Base-by-base conservation (phyloP, 768 basidiomycete genomes). In the Serendipita sp. region DNA sequence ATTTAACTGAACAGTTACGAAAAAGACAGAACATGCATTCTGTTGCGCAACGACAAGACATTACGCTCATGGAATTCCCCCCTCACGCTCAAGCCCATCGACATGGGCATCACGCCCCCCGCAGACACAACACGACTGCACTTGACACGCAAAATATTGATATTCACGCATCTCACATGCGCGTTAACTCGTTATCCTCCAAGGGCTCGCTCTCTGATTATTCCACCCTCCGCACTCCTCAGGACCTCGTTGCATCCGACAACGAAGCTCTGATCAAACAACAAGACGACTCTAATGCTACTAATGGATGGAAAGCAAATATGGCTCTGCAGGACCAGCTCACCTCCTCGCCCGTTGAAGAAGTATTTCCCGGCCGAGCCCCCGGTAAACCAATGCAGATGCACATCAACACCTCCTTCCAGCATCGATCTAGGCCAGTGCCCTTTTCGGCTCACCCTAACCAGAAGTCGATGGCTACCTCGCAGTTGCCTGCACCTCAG, bases 81-180 rank as follows among this genome's bases (percentile, higher is more conserved):
- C 55, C 23, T 16, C 55, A 60, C 55, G 10, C 16, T 27, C 55
- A 60, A n/a, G 27, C 55, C 55, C 55, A 37, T 50, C 18, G 48
- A 18, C 48, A 50, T 50, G 48, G 48, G 18, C 48, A 50, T 60
- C 55, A 60, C 36, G 55, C 36, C 55, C 55, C 55, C 3, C 55
- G 55, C 55, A 60, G 55, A 37, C 29, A 37, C 27, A 60, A 60
- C 36, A 60, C 55, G 55, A 60, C 55, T 8, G 55, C 55, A 5
- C 55, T 60, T 60, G 55, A 60, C 31, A 60, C 55, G 55, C 55
- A 60, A 36, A 60, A 60, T 37, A 60, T 60, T 60, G 55, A 60
- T 34, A 60, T 33, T 60, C 55, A 60, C 10, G 16, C 55, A 29
- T 8, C 18, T 8, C 55, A 60, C 27, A 60, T 60, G 55, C 55